phyloP scores from a whole-genome alignment of 495 filamentous ascomycete species.

The Penicillium maclennaniae region DNA sequence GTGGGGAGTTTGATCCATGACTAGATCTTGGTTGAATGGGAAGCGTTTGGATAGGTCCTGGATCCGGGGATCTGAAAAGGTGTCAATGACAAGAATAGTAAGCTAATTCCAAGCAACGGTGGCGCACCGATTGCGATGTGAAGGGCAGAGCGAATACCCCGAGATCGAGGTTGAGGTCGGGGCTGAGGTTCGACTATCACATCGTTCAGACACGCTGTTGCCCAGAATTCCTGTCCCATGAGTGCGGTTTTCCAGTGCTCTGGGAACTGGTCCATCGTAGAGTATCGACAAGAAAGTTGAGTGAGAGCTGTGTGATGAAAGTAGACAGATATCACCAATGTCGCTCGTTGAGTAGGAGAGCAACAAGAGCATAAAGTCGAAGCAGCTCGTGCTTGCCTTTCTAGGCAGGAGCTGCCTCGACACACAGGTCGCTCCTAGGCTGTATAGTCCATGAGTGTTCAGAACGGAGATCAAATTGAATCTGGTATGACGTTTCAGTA shows the following conservation, averaged over 20 bases:
- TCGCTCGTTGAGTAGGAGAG: background rate
- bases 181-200: background rate
- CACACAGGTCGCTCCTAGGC: background rate
- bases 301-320: background rate
- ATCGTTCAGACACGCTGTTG: background rate
- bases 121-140: background rate
- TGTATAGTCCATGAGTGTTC: background rate
- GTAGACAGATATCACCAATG: too few species aligned
- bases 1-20: constrained; percentile 2
- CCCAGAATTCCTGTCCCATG: constrained; percentile 32
- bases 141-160: background rate
- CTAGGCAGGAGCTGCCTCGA: background rate
- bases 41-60: constrained; percentile 23
- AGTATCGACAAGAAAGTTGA: background rate
- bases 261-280: constrained; percentile 24
- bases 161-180: too few species aligned
- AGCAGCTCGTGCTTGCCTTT: background rate
- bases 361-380: background rate
- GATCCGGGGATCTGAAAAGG: background rate
- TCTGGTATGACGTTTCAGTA: background rate
- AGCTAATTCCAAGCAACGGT: background rate
- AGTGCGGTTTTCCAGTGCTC: constrained; percentile 31
- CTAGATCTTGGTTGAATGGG: constrained; percentile 29
- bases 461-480: background rate
- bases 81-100: background rate